Evolutionary conservation across 768 basidiomycete species (phyloP).

Genomic region (Daedaleopsis sinensis): DNA sequence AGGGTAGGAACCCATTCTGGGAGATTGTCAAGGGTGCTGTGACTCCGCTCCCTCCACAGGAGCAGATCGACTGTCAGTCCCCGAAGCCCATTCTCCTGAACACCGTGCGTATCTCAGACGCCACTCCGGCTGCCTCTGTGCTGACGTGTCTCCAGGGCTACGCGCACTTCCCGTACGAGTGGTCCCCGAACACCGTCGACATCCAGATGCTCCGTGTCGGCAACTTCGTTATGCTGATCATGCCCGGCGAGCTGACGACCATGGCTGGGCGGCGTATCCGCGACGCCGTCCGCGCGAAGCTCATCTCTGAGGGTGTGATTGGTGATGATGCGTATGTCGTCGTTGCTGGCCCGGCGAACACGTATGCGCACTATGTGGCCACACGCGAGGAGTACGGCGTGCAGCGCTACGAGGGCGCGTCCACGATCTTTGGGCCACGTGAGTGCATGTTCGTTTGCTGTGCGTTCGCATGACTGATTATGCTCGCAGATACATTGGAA

Average conservation of each 20-base stretch:
- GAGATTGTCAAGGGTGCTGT: constrained; percentile 75
- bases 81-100: constrained; percentile 83
- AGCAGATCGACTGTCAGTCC: constrained; percentile 69
- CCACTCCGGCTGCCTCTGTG: constrained; percentile 11
- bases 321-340: constrained; percentile 75
- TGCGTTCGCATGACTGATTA: background rate
- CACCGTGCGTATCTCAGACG: constrained; percentile 46
- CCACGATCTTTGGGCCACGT: constrained; percentile 79
- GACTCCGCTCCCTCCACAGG: constrained; percentile 63
- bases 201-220: constrained; percentile 80
- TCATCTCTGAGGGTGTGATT: constrained; percentile 66
- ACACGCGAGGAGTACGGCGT: constrained; percentile 74
- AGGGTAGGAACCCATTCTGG: constrained; percentile 75
- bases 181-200: constrained; percentile 75
- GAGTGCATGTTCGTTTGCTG: background rate
- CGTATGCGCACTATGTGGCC: constrained; percentile 75
- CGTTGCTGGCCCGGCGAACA: constrained; percentile 80
- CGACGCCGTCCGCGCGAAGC: constrained; percentile 63
- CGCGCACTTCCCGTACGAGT: constrained; percentile 68
- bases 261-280: constrained; percentile 80
- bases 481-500: constrained; percentile 64
- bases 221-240: constrained; percentile 72
- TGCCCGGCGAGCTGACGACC: constrained; percentile 81
- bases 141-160: constrained; percentile 50
- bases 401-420: constrained; percentile 83